Evolutionary conservation across 1,139 yeast genomes (phyloP).

Genomic region (Geotrichum citri-aurantii): DNA sequence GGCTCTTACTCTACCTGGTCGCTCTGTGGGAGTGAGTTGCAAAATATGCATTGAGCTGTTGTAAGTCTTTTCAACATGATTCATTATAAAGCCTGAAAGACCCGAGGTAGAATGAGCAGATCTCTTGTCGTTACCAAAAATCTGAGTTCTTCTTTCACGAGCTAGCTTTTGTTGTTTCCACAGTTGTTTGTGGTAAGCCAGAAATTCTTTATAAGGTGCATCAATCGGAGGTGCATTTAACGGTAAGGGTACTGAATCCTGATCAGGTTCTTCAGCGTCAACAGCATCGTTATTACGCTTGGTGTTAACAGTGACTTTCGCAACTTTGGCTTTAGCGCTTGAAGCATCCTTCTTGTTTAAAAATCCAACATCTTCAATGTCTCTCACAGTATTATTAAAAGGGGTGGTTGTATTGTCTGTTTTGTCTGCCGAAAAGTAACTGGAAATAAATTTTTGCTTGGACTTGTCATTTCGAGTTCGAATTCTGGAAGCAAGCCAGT

Average conservation of each 20-base stretch:
- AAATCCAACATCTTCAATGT: constrained; percentile 66
- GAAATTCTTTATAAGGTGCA: constrained; percentile 70
- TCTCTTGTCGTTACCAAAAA: constrained; percentile 64
- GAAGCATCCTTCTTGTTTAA: constrained; percentile 23
- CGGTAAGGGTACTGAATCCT: constrained; percentile 25
- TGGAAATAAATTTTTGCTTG: constrained; percentile 62
- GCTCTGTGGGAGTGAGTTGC: constrained; percentile 52
- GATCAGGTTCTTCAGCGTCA: constrained; percentile 23
- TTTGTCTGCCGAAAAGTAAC: constrained; percentile 44
- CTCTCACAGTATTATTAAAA: constrained; percentile 13
- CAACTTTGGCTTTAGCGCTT: constrained; percentile 18
- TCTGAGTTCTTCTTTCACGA: constrained; percentile 61
- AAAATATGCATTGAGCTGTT: constrained; percentile 80
- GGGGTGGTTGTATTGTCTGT: constrained; percentile 8
- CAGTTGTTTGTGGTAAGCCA: constrained; percentile 71
- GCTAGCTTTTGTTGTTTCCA: constrained; percentile 76
- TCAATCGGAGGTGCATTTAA: constrained; percentile 52
- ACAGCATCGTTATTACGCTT: constrained; percentile 22
- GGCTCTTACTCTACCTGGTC: constrained; percentile 72
- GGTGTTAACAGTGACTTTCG: constrained; percentile 19
- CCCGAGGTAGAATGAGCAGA: constrained; percentile 30
- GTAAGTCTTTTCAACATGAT: constrained; percentile 65
- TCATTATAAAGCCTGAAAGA: constrained; percentile 64
- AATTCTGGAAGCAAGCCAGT: constrained; percentile 74
- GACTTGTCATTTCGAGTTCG: constrained; percentile 54